These are phyloP conservation scores for Phycomyces nitens DNA, from an alignment of 192 early-diverging fungal genomes.

Conservation along the genomic window DNA sequence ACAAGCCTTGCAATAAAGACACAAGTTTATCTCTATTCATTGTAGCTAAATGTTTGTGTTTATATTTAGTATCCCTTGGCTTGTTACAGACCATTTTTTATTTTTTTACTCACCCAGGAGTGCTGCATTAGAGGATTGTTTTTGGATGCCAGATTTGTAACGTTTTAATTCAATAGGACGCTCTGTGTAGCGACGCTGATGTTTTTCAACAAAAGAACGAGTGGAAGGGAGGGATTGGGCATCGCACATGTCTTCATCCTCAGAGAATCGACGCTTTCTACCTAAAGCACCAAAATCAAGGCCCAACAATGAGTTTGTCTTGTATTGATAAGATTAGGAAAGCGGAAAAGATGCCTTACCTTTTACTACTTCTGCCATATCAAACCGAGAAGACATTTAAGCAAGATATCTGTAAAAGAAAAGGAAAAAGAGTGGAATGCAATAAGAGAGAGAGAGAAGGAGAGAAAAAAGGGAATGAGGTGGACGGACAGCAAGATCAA, in stretches of 20 bases:
- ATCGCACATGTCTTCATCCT: conserved; percentile 37
- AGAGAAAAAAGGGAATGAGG: background rate
- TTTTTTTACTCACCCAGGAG: conserved; percentile 8
- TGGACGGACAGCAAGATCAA: background rate
- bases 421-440: background rate
- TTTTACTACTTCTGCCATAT: conserved; percentile 1
- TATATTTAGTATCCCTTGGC: no score
- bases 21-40: conserved; percentile 73
- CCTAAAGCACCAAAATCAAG: conserved; percentile 11
- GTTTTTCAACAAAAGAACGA: conserved; percentile 17
- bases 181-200: conserved; percentile 6
- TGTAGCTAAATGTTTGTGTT: conserved; percentile 24
- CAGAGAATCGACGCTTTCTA: conserved; percentile 29
- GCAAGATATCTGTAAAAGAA: background rate
- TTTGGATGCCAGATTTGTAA: conserved; percentile 17
- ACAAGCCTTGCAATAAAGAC: conserved; percentile 63
- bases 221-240: conserved; percentile 6
- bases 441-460: conserved; percentile 5
- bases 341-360: background rate
- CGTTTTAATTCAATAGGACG: conserved; percentile 10
- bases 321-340: no score
- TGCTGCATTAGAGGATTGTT: conserved; percentile 9
- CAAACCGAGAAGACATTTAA: conserved; percentile 1
- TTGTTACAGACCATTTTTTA: background rate
- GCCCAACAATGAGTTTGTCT: background rate